Evolutionary conservation across 164 flowering plant genomes (phyloP), one percentile per base, ranked within the genome.

Genomic region (Saururus chinensis): DNA sequence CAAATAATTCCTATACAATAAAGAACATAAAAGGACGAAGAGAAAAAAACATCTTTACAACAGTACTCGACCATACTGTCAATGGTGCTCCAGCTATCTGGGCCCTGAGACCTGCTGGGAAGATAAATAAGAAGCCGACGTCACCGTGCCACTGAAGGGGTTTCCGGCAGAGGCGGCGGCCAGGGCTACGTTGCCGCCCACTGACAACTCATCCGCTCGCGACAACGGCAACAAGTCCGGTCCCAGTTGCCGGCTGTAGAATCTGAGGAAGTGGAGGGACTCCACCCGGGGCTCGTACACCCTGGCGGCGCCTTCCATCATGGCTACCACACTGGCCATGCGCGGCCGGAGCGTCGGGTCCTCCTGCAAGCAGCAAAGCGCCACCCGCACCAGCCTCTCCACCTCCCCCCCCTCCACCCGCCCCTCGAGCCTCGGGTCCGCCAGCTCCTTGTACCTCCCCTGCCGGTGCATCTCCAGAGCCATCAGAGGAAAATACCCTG

Each of bases 381-480:
- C 97, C 40, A 86, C 73, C 19, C 82, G 71, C n/a, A 86, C 87
- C 60, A 90, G 66, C 73, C 71, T 84, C 84, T 82, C 82, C 53
- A 80, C 89, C 48, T 84, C 95, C 40, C 77, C 81, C 16, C 35
- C 24, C 30, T 21, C 35, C 37, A 88, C 74, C 17, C 83, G 81
- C 68, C 84, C 86, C 68, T 79, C 80, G 9, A 87, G 71, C 70
- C 84, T 81, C 21, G 83, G 77, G 56, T 90, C 97, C 1, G 75
- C 92, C 40, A 90, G 87, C 69, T 86, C 86, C 65, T 77, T 40
- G 64, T 90, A 90, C 75, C 73, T 77, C 51, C 85, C 78, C 65
- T 80, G 73, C 71, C 85, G 92, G 56, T 90, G 92, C 97, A 82
- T 85, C 57, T 87, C 97, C 60, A 90, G 60, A 19, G 97, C 97